phyloP scores from a whole-genome alignment of 306 rosid species.

The Lagenaria siceraria region DNA sequence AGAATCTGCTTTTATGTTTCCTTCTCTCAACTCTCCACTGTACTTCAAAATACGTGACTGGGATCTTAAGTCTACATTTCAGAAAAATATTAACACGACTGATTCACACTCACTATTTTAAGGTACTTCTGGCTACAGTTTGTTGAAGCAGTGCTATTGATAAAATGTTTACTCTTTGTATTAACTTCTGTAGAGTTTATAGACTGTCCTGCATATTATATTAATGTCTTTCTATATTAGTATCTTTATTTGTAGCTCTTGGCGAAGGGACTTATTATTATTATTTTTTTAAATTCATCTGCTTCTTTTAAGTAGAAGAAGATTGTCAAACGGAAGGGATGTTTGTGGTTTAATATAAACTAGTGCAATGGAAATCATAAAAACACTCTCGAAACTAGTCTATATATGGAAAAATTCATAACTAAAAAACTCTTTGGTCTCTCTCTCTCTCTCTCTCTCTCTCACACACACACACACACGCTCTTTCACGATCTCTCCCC shows the following conservation, averaged over 20 bases:
- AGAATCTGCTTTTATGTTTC: constrained; percentile 81
- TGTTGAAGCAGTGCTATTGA: neutral
- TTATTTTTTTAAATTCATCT: neutral
- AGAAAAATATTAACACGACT: constrained; percentile 81
- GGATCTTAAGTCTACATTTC: constrained; percentile 88
- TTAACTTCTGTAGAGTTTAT: neutral
- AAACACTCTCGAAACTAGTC: neutral
- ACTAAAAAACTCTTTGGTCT: neutral
- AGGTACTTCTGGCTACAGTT: constrained; percentile 38
- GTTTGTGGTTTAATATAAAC: neutral
- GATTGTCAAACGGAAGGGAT: neutral
- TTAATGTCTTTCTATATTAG: neutral
- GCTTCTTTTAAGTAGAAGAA: neutral
- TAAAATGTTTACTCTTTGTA: neutral
- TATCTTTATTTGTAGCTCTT: neutral
- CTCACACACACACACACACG: neutral
- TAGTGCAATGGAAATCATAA: neutral
- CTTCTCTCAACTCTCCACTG: constrained; percentile 78
- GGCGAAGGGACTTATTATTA: neutral
- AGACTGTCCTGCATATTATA: neutral
- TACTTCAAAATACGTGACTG: constrained; percentile 79
- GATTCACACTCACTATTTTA: constrained; percentile 87
- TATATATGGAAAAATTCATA: neutral
- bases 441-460: neutral
- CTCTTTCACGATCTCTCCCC: neutral